Conservation (phyloP, 371 early-diverging fungal genomes). For the Apophysomyces sp. region DNA sequence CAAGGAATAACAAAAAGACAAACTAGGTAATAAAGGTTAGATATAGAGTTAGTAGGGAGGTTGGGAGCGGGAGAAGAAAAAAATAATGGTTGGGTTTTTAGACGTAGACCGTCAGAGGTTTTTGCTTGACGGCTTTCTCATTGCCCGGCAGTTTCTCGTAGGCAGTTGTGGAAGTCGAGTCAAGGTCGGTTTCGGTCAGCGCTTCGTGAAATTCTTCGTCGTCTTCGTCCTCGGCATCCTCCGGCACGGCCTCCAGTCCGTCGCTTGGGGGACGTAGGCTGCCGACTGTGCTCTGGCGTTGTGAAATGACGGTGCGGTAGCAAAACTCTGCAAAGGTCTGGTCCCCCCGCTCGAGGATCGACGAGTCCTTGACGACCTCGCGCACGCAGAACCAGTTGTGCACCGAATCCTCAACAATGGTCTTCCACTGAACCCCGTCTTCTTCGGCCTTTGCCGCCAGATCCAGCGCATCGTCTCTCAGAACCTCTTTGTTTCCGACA, state of each 20-base stretch:
- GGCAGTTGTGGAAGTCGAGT: not conserved
- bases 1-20: no score
- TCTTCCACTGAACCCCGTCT: constrained; percentile 41
- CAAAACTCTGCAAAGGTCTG: constrained; percentile 41
- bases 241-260: constrained; percentile 22
- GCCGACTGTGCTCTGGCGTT: not conserved
- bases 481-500: constrained; percentile 41
- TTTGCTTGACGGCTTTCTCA: not conserved
- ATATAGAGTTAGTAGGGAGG: not conserved
- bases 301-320: constrained; percentile 20
- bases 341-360: constrained; percentile 33
- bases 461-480: constrained; percentile 45
- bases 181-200: not conserved
- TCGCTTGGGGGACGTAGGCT: constrained; percentile 1
- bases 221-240: constrained; percentile 20
- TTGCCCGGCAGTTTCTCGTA: not conserved
- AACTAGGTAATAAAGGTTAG: not conserved
- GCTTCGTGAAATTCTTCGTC: constrained; percentile 24
- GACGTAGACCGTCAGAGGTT: not conserved
- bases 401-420: constrained; percentile 37
- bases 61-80: no score
- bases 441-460: constrained; percentile 40
- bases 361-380: constrained; percentile 47
- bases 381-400: constrained; percentile 54
- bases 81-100: no score